These are phyloP conservation scores for Microsporum canis DNA, from an alignment of 2,329 filamentous ascomycete genomes.

Conservation along the genomic window DNA sequence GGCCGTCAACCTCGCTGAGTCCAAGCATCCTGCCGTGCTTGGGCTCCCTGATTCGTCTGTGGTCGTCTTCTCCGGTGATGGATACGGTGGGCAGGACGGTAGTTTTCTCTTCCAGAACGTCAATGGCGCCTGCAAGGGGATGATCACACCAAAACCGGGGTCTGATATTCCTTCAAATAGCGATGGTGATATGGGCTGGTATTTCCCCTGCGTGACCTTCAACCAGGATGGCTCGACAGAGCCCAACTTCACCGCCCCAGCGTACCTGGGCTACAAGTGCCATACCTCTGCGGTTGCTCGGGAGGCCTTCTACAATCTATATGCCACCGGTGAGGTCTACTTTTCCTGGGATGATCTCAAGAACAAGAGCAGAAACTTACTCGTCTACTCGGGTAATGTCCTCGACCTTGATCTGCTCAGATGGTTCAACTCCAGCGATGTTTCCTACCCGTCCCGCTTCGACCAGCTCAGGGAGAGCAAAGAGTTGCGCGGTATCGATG, in stretches of 20 bases:
- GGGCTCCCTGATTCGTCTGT: conserved; percentile 67
- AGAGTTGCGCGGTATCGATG: conserved; percentile 68
- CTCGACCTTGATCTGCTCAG: conserved; percentile 76
- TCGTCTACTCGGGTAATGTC: conserved; percentile 90
- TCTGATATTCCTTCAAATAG: conserved; percentile 72
- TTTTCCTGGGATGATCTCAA: conserved; percentile 92
- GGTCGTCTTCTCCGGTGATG: conserved; percentile 61
- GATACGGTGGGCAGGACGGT: conserved; percentile 78
- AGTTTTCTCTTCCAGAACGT: conserved; percentile 98
- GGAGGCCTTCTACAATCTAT: conserved; percentile 62
- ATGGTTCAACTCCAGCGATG: conserved; percentile 80
- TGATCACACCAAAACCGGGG: conserved; percentile 60
- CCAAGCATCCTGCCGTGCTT: conserved; percentile 65
- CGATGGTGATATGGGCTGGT: conserved; percentile 75
- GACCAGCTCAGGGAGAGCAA: conserved; percentile 63
- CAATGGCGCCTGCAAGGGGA: conserved; percentile 86
- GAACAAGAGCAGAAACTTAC: conserved; percentile 77
- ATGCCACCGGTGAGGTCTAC: conserved; percentile 72
- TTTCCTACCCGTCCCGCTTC: conserved; percentile 64
- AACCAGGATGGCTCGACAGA: conserved; percentile 82
- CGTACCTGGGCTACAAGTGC: conserved; percentile 78
- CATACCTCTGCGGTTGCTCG: conserved; percentile 65
- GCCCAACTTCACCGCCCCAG: conserved; percentile 60
- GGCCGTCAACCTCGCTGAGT: conserved; percentile 71
- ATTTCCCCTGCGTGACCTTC: conserved; percentile 85